phyloP scores from a whole-genome alignment of 352 stramenopile species.

The Phytophthora lateralis region DNA sequence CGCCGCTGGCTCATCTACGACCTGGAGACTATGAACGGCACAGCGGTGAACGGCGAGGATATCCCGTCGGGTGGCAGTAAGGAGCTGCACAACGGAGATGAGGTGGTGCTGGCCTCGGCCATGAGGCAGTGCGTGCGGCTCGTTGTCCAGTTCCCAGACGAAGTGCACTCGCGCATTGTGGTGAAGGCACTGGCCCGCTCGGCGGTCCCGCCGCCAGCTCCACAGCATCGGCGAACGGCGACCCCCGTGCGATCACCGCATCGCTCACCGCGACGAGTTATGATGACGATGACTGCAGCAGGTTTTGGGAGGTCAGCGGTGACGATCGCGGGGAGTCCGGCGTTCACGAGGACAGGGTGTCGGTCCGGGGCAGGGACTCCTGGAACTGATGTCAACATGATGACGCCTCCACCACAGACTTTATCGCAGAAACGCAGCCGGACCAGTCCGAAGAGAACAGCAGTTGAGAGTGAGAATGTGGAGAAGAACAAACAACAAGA shows the following conservation, averaged over 20 bases:
- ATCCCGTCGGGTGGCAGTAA: constrained; percentile 54
- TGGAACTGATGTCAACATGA: constrained; percentile 15
- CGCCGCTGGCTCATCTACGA: constrained; percentile 80
- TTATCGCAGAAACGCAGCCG: constrained; percentile 36
- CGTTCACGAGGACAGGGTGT: constrained; percentile 23
- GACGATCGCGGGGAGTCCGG: constrained; percentile 24
- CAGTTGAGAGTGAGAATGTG: constrained; percentile 25
- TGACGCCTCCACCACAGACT: constrained; percentile 23
- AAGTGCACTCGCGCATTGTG: constrained; percentile 44
- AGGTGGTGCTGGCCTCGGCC: constrained; percentile 68
- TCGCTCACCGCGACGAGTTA: constrained; percentile 27
- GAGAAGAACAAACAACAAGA: constrained; percentile 28
- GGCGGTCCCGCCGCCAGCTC: constrained; percentile 8
- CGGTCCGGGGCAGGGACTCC: constrained; percentile 13
- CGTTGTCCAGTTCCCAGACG: constrained; percentile 51
- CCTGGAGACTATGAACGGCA: constrained; percentile 82
- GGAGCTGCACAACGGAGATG: constrained; percentile 70
- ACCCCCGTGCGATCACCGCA: constrained; percentile 5
- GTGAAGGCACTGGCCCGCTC: constrained; percentile 39
- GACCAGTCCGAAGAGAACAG: constrained; percentile 21
- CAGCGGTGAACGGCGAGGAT: constrained; percentile 73
- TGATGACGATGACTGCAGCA: constrained; percentile 15
- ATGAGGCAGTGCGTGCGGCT: constrained; percentile 70
- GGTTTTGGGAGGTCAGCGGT: constrained; percentile 21
- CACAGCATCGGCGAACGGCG: constrained; percentile 9